Percentiles rank a stretch among this genome's conserved stretches.
Evolutionary conservation across 345 rosid genomes (phyloP).

Genomic region (Angophora floribunda): DNA sequence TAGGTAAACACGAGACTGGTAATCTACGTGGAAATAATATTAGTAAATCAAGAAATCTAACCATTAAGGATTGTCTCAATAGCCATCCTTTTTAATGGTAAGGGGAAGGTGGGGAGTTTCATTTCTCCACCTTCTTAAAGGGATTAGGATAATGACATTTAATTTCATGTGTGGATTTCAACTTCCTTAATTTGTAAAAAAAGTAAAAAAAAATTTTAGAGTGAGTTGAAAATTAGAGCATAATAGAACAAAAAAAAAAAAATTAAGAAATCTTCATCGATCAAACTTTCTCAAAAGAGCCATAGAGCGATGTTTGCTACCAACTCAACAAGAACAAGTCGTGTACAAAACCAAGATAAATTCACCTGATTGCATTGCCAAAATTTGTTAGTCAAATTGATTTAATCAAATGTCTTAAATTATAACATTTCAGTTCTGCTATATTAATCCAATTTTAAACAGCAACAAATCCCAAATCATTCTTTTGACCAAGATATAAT

Average conservation of each 20-base stretch:
- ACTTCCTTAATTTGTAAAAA: too few species aligned
- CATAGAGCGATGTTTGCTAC: neutral
- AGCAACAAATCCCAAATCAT: neutral
- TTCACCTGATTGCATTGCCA: neutral
- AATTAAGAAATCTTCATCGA: neutral
- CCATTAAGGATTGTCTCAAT: too few species aligned
- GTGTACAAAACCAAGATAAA: neutral
- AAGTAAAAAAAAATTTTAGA: too few species aligned
- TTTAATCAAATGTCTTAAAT: neutral
- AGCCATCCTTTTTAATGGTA: too few species aligned
- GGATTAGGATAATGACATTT: too few species aligned
- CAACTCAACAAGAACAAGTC: neutral
- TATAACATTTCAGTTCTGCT: neutral
- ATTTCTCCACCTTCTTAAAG: too few species aligned
- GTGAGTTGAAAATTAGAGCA: too few species aligned
- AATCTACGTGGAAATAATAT: neutral
- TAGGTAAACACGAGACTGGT: neutral
- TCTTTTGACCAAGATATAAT: neutral
- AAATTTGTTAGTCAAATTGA: neutral
- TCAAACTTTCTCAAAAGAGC: neutral
- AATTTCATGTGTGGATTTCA: too few species aligned
- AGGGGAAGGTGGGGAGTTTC: too few species aligned
- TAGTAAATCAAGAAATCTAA: neutral
- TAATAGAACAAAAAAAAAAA: too few species aligned
- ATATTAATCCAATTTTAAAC: neutral